Evolutionary conservation across 768 basidiomycete species (phyloP).

Genomic region (Floccularia luteovirens): DNA sequence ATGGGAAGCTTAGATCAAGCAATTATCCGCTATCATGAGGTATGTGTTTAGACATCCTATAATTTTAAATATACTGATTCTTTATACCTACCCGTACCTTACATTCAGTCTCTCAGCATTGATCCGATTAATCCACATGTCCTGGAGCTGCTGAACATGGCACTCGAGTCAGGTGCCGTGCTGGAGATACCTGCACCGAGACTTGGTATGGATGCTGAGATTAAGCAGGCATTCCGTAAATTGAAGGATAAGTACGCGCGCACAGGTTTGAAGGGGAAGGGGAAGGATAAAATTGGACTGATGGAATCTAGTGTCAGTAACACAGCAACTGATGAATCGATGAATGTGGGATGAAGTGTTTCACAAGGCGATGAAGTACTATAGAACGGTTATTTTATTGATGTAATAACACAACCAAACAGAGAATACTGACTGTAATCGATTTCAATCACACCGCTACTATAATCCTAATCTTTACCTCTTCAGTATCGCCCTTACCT

Average conservation of each 20-base stretch:
- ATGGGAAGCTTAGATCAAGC: constrained; percentile 68
- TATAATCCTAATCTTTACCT: not conserved
- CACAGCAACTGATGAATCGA: constrained; percentile 14
- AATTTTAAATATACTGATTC: not conserved
- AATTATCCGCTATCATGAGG: constrained; percentile 91
- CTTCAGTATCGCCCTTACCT: not conserved
- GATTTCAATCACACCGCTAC: too few species aligned
- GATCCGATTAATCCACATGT: constrained; percentile 80
- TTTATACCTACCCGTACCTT: constrained; percentile 2
- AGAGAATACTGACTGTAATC: too few species aligned
- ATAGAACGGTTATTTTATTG: too few species aligned
- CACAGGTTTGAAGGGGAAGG: constrained; percentile 13
- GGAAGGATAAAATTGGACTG: constrained; percentile 20
- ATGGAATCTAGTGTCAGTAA: too few species aligned
- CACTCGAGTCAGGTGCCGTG: constrained; percentile 46
- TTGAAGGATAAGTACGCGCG: constrained; percentile 25
- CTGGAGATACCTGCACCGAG: constrained; percentile 9
- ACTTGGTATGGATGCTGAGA: constrained; percentile 15
- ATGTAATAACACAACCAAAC: too few species aligned
- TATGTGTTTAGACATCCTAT: too few species aligned
- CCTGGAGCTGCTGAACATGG: constrained; percentile 74
- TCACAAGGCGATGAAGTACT: too few species aligned
- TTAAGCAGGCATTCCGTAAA: constrained; percentile 19
- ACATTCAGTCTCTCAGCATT: constrained; percentile 59
- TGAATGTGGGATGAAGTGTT: constrained; percentile 13